Base-by-base conservation (phyloP, 805 yeast genomes). In the Saitoella complicata region DNA sequence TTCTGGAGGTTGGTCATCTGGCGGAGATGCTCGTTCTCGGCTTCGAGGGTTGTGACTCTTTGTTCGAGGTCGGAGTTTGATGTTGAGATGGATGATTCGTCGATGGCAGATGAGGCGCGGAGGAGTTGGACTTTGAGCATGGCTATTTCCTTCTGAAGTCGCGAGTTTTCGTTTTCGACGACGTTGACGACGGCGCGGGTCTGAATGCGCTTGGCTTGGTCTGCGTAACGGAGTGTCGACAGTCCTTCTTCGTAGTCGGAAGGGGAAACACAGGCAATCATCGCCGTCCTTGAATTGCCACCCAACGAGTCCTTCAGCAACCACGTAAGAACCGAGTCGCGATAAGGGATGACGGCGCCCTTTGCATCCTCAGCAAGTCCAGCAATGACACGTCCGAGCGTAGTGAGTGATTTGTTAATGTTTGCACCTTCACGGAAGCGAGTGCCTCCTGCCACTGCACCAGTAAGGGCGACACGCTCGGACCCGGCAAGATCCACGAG, bases 401-500 rank as follows among this genome's bases (percentile, higher is more conserved):
- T 80, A 0, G 86, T 78, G 45, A 83, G 63, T 1, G 91, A 80
- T 56, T 78, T 78, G 62, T 83, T 83, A 55, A 83, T 83, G 49
- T 78, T 75, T 5, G 76, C 66, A 1, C 94, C 93, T 57, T 84
- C 94, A 51, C 75, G 71, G 46, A 80, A 66, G 42, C 91, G 63
- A 2, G 10, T 11, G 10, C 36, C 36, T 7, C 69, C 65, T 4
- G 73, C 75, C 37, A 63, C 69, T 5, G 79, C 72, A 31, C 80
- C 78, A 0, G 82, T 73, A 13, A 78, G 69, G 12, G 64, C 59
- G 3, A 78, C 74, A 43, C 88, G 66, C 57, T 83, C 94, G 1
- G 88, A 79, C 0, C 94, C 87, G 0, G 94, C 94, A 48, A 83
- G 62, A 60, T 83, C 94, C 2, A 83, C 88, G 10, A 83, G 65